phyloP scores from a whole-genome alignment of 495 filamentous ascomycete genomes.

The Cryomyces antarcticus region DNA sequence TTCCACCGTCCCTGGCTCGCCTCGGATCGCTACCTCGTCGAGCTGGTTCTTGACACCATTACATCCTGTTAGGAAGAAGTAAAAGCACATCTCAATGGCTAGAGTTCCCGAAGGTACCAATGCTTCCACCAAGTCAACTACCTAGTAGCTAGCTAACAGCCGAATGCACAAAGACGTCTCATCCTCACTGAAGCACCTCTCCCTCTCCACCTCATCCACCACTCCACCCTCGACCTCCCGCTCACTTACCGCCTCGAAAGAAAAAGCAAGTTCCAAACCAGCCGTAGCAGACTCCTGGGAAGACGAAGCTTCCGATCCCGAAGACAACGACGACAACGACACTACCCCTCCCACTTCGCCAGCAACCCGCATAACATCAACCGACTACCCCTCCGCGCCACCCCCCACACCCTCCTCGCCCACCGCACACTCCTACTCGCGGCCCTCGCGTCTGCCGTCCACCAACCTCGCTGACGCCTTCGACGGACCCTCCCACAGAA shows the following conservation, averaged over 20 bases:
- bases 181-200: slow-evolving; percentile 9
- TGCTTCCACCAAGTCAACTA: no score
- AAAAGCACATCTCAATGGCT: no score
- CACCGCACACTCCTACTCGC: slow-evolving; percentile 8
- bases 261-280: slow-evolving; percentile 19
- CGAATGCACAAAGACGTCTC: neutral
- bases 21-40: no score
- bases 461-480: neutral
- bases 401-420: slow-evolving; percentile 22
- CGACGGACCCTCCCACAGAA: neutral
- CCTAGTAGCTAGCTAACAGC: neutral
- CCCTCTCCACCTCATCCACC: slow-evolving; percentile 5
- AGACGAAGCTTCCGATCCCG: slow-evolving; percentile 34
- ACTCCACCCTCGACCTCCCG: slow-evolving; percentile 10
- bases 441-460: neutral
- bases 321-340: slow-evolving; percentile 15
- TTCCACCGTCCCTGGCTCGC: no score
- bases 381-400: slow-evolving; percentile 7
- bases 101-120: no score
- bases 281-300: slow-evolving; percentile 69
- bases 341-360: slow-evolving; percentile 24
- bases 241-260: slow-evolving; percentile 16
- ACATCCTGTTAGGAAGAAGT: no score
- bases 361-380: neutral
- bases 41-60: no score